Conservation (phyloP, 2,329 filamentous ascomycete species). For the Penicillium sp. region DNA sequence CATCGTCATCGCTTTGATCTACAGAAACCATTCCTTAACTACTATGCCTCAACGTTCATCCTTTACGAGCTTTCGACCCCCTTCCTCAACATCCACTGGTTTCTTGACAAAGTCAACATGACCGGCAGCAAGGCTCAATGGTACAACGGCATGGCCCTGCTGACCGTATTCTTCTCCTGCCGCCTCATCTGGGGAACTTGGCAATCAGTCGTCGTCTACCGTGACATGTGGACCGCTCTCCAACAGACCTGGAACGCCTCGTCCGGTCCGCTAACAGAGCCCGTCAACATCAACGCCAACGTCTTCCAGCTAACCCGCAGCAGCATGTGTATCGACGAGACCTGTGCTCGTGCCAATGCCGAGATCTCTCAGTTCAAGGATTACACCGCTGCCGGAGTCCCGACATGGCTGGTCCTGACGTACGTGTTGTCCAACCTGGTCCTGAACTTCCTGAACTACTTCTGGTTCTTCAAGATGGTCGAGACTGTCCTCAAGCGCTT, state of each 20-base stretch:
- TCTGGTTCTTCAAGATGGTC: conserved; percentile 69
- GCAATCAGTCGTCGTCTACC: conserved; percentile 58
- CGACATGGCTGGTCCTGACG: conserved; percentile 58
- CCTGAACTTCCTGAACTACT: conserved; percentile 64
- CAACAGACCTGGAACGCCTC: conserved; percentile 40
- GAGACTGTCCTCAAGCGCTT: conserved; percentile 64
- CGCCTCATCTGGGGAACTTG: conserved; percentile 64
- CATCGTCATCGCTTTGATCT: background rate
- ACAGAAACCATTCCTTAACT: conserved; percentile 65
- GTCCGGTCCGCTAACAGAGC: conserved; percentile 25
- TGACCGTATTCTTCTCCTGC: conserved; percentile 60
- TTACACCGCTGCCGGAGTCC: conserved; percentile 43
- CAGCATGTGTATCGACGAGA: conserved; percentile 38
- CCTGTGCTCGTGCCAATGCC: conserved; percentile 41
- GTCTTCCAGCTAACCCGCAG: conserved; percentile 35
- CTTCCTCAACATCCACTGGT: conserved; percentile 69
- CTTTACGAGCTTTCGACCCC: conserved; percentile 67
- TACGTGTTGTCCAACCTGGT: conserved; percentile 60
- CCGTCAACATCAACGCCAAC: conserved; percentile 33
- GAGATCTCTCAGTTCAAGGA: conserved; percentile 53
- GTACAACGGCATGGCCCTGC: conserved; percentile 62
- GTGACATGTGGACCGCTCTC: conserved; percentile 58
- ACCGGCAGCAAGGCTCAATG: conserved; percentile 62
- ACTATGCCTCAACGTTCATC: conserved; percentile 64
- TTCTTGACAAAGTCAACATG: conserved; percentile 66